These are phyloP conservation scores for Stromatinia cepivora DNA, from an alignment of 2,329 filamentous ascomycete genomes.

Conservation along the genomic window DNA sequence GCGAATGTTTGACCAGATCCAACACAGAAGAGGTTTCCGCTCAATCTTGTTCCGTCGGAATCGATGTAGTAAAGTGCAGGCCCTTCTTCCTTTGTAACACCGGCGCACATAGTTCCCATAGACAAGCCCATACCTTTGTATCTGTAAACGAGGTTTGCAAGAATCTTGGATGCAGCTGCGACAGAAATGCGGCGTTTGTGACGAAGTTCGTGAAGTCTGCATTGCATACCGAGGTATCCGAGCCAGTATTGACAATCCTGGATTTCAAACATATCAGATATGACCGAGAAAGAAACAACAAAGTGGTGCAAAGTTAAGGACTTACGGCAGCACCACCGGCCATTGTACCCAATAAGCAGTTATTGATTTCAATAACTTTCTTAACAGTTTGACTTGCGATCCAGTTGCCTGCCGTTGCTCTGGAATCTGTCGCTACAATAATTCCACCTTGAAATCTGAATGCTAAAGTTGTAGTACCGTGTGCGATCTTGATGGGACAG, in stretches of 20 bases:
- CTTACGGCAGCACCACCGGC: constrained; percentile 89
- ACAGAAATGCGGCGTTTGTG: constrained; percentile 99
- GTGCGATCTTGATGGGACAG: constrained; percentile 98
- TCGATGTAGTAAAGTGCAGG: constrained; percentile 99
- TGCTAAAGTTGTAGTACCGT: constrained; percentile 96
- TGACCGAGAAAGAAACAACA: not conserved
- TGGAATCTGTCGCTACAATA: constrained; percentile 96
- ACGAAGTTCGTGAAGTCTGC: constrained; percentile 96
- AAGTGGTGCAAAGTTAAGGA: constrained; percentile 26
- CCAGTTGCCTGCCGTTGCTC: constrained; percentile 97
- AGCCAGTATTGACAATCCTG: constrained; percentile 99
- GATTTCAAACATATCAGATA: constrained; percentile 11
- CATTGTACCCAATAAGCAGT: constrained; percentile 92
- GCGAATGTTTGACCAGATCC: constrained; percentile 98
- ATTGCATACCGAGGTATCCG: constrained; percentile 97
- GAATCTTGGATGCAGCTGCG: constrained; percentile 95
- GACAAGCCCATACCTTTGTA: constrained; percentile 99
- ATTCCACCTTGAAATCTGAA: constrained; percentile 99
- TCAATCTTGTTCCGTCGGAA: constrained; percentile 87
- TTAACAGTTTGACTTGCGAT: constrained; percentile 99
- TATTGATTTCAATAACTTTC: constrained; percentile 99
- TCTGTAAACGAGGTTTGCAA: constrained; percentile 95
- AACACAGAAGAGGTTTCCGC: constrained; percentile 97
- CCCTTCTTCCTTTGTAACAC: constrained; percentile 91
- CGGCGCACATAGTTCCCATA: constrained; percentile 99